Percentiles rank a stretch among this genome's conserved stretches.
phyloP scores from a whole-genome alignment of 106 monocot genomes.

The Chionographis japonica region DNA sequence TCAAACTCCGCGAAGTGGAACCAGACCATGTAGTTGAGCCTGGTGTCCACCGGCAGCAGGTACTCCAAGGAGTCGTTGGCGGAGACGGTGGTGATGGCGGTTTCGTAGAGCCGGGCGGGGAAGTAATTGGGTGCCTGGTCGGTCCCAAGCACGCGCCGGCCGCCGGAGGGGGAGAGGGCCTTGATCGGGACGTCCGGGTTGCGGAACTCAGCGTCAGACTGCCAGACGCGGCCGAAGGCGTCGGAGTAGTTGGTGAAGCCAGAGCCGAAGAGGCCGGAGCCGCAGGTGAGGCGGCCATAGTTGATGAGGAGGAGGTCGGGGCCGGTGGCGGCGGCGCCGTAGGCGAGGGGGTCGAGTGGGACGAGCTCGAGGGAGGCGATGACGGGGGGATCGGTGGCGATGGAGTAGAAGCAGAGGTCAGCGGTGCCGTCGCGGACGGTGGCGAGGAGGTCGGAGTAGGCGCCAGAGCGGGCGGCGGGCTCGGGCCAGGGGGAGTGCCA shows the following conservation, averaged over 20 bases:
- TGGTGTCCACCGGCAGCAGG: conserved; percentile 50
- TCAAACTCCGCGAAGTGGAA: conserved; percentile 81
- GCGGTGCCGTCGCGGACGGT: conserved; percentile 30
- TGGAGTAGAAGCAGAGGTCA: conserved; percentile 89
- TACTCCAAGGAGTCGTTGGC: conserved; percentile 37
- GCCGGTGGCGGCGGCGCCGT: conserved; percentile 41
- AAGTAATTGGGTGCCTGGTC: conserved; percentile 60
- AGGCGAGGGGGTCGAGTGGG: conserved; percentile 50
- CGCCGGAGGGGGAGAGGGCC: conserved; percentile 41
- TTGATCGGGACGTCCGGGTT: conserved; percentile 26
- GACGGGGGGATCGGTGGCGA: conserved; percentile 86
- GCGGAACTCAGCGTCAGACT: conserved; percentile 51
- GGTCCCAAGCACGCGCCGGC: conserved; percentile 31
- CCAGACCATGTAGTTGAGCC: conserved; percentile 67
- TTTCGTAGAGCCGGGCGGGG: conserved; percentile 44
- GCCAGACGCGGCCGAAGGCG: conserved; percentile 59
- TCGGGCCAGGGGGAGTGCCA: conserved; percentile 90
- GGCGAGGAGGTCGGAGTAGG: conserved; percentile 81
- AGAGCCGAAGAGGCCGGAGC: conserved; percentile 48
- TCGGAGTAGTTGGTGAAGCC: conserved; percentile 61
- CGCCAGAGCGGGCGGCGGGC: conserved; percentile 47
- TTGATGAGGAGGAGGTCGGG: conserved; percentile 53
- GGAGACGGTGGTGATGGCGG: conserved; percentile 48
- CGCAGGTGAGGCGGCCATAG: conserved; percentile 61
- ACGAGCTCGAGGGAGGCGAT: conserved; percentile 63